Conservation (phyloP, 208 protist genomes). For the Leishmania martiniquensis region DNA sequence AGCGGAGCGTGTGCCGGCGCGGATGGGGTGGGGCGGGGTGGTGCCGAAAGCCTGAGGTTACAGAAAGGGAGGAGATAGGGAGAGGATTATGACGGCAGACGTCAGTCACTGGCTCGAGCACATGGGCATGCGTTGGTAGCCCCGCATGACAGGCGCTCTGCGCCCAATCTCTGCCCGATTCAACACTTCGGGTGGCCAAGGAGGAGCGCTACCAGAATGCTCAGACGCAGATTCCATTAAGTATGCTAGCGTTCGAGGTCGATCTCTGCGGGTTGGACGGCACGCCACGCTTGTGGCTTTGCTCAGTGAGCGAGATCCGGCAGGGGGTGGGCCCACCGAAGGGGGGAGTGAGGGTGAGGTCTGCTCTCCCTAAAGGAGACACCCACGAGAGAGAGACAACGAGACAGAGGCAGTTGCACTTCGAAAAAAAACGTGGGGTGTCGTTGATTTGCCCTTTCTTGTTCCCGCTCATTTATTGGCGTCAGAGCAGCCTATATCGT, state of each 20-base stretch:
- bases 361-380: background rate
- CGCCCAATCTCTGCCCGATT: too few relatives aligned
- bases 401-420: background rate
- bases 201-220: background rate
- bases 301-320: background rate
- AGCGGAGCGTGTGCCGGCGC: too few relatives aligned
- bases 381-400: background rate
- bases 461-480: background rate
- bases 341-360: background rate
- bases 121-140: too few relatives aligned
- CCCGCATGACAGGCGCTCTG: too few relatives aligned
- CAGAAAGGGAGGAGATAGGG: too few relatives aligned
- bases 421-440: too few relatives aligned
- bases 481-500: background rate
- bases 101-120: too few relatives aligned
- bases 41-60: too few relatives aligned
- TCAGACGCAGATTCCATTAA: too few relatives aligned
- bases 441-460: background rate
- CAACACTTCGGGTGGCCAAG: too few relatives aligned
- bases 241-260: background rate
- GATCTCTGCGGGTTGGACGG: background rate
- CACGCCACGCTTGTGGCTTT: background rate
- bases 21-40: too few relatives aligned
- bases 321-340: background rate
- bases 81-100: too few relatives aligned